phyloP scores from a whole-genome alignment of 768 basidiomycete species.

The Pisolithus albus region DNA sequence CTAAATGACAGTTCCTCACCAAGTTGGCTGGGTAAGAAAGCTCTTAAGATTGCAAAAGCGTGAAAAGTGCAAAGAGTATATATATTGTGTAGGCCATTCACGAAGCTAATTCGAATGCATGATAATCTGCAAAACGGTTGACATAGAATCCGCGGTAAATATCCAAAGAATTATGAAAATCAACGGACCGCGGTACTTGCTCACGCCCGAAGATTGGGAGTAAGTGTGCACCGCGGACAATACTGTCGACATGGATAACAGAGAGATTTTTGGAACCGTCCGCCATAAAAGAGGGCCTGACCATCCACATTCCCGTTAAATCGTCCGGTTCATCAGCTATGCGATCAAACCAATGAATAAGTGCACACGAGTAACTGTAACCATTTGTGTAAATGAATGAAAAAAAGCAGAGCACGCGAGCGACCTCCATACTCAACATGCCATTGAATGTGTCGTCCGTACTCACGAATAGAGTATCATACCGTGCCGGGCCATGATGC shows the following conservation, averaged over 20 bases:
- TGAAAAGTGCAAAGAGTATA: too few species aligned
- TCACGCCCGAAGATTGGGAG: conserved; percentile 12
- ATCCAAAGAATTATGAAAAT: conserved; percentile 17
- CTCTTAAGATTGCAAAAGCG: too few species aligned
- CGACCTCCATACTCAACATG: conserved; percentile 21
- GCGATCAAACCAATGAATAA: conserved; percentile 16
- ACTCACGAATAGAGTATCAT: conserved; percentile 26
- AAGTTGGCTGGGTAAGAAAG: too few species aligned
- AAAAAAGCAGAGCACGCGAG: conserved; percentile 20
- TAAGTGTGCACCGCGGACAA: conserved; percentile 11
- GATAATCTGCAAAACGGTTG: conserved; percentile 29
- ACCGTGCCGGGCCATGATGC: conserved; percentile 18
- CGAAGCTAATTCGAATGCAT: conserved; percentile 9
- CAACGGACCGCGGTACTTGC: conserved; percentile 14
- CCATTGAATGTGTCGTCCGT: conserved; percentile 11
- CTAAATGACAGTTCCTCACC: too few species aligned
- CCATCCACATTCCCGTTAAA: conserved; percentile 18
- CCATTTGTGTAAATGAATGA: too few species aligned
- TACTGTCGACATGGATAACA: conserved; percentile 11
- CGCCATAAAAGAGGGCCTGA: conserved; percentile 7
- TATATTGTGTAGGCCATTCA: too few species aligned
- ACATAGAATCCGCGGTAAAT: conserved; percentile 23
- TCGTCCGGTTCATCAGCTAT: conserved; percentile 11
- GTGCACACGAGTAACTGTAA: conserved; percentile 12
- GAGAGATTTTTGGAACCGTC: conserved; percentile 1